These are phyloP conservation scores for Fraxinus baroniana DNA, from an alignment of 305 asterid genomes.

Conservation along the genomic window DNA sequence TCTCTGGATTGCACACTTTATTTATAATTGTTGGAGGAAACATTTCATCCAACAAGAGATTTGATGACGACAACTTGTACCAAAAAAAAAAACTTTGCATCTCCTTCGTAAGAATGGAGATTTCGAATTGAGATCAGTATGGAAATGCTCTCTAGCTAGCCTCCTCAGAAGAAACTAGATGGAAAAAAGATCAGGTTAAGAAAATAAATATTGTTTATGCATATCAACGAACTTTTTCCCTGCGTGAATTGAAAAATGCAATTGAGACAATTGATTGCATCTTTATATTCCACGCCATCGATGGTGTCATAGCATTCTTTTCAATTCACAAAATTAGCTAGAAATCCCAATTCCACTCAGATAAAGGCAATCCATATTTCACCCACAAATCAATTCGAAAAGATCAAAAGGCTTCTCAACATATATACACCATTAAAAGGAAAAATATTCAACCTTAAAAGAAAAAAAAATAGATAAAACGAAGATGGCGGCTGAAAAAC, in stretches of 20 bases:
- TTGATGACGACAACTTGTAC: not conserved
- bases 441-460: not conserved
- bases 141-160: not conserved
- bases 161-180: not conserved
- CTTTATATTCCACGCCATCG: not conserved
- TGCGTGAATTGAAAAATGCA: not conserved
- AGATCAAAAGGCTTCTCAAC: not conserved
- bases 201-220: not conserved
- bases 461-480: not conserved
- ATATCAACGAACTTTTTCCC: not conserved
- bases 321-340: not conserved
- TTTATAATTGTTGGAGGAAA: not conserved
- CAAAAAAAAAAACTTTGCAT: not conserved
- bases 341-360: not conserved
- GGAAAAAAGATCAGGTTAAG: not conserved
- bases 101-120: not conserved
- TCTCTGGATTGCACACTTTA: not conserved
- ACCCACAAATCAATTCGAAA: conserved; percentile 5
- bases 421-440: not conserved
- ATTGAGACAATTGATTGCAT: not conserved
- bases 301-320: not conserved
- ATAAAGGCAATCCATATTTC: not conserved
- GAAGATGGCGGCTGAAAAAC: not conserved
- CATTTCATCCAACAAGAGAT: not conserved
- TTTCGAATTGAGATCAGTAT: not conserved